Evolutionary conservation across 306 rosid species (phyloP), one percentile per base, ranked within the genome.

Genomic region (Abrus pulchellus): DNA sequence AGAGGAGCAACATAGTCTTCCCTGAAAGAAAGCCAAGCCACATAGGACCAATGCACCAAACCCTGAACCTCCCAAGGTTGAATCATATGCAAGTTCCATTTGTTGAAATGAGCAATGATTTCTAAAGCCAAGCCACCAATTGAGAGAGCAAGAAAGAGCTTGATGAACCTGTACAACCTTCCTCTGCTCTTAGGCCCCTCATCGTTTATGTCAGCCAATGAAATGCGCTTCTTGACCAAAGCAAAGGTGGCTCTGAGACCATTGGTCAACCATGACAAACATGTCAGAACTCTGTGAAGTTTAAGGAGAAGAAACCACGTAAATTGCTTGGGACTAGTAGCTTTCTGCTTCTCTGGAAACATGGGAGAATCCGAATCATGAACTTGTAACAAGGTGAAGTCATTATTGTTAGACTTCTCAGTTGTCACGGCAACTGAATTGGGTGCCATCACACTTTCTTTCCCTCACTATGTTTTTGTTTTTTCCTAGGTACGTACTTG

Each of bases 281-380:
- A 85, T 59, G 90, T 82, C 60, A 96, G 28, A 60, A 90, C 69
- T 85, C 90, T 89, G 76, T 92, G 90, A 29, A 90, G 89, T 83
- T 89, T 92, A 60, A 96, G 99, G 76, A 93, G 97, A 68, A 96
- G 91, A 75, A 93, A 86, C 94, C 96, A 93, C 3, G 94, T 93
- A 61, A 96, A 88, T 5, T 92, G 99, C 77, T 92, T 96, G 30
- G 94, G 85, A 12, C 92, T 93, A 2, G 87, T 74, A 29, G 92
- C 87, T 67, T 90, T 92, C 54, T 87, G 87, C 70, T 93, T 93
- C 40, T 96, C 97, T 0, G 77, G 87, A 53, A 91, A 87, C 62
- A 87, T 68, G 6, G 91, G 73, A 7, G 98, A 89, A 57, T 89
- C 91, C 3, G 79, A 74, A 38, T 83, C 90, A 77, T 86, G 85